Percentiles rank a stretch among this genome's conserved stretches.
Conservation (phyloP, 306 rosid genomes). For the Dryas alaskensis region DNA sequence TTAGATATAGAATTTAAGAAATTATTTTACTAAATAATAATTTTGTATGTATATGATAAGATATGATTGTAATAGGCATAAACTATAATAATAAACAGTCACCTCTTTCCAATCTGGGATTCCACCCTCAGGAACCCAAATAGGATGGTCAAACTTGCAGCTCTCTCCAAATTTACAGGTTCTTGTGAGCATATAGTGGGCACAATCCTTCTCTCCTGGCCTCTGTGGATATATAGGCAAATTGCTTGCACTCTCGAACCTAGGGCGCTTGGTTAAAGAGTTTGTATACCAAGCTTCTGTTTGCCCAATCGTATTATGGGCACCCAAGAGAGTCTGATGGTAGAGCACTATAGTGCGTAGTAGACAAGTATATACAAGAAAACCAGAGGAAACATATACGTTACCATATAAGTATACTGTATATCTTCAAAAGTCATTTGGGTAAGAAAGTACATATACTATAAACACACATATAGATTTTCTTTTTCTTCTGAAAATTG, state of each 20-base stretch:
- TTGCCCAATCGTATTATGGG: slow-evolving; percentile 77
- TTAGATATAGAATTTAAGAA: background rate
- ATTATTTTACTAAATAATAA: slow-evolving; percentile 20
- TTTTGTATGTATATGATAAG: slow-evolving; percentile 29
- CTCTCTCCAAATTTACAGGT: slow-evolving; percentile 97
- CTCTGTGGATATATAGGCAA: slow-evolving; percentile 95
- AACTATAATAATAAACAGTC: slow-evolving; percentile 64
- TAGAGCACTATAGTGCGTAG: slow-evolving; percentile 82
- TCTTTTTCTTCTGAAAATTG: slow-evolving; percentile 3
- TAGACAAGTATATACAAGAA: slow-evolving; percentile 61
- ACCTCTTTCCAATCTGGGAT: slow-evolving; percentile 99
- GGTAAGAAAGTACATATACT: slow-evolving; percentile 35
- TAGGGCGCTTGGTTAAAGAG: slow-evolving; percentile 93
- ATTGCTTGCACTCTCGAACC: slow-evolving; percentile 80
- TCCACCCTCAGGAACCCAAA: slow-evolving; percentile 99
- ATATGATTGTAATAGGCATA: slow-evolving; percentile 46
- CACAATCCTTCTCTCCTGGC: slow-evolving; percentile 99
- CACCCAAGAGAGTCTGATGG: slow-evolving; percentile 81
- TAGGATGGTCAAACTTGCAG: slow-evolving; percentile 99
- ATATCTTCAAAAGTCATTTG: slow-evolving; percentile 50
- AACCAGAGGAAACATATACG: slow-evolving; percentile 57
- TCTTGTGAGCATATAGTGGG: slow-evolving; percentile 98
- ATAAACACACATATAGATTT: slow-evolving; percentile 28
- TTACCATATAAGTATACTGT: slow-evolving; percentile 51
- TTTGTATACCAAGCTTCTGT: slow-evolving; percentile 92